Evolutionary conservation across 164 flowering plant genomes (phyloP), one percentile per base, ranked within the genome.

Genomic region (Nelumbo lutea): DNA sequence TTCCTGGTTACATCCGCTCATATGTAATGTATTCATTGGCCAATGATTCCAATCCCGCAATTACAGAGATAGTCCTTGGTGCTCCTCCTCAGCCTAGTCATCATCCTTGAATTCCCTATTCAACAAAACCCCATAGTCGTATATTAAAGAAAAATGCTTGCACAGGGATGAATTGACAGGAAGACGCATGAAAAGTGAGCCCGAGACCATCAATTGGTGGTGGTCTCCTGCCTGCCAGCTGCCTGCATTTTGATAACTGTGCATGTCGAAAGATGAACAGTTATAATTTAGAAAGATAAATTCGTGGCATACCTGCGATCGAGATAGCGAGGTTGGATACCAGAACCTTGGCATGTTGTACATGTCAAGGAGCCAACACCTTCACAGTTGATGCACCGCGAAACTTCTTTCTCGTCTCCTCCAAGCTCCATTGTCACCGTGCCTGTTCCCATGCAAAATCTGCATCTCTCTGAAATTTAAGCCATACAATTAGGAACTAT

Each of bases 311-410:
- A 91, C 98, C 98, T 95, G 68, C 96, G 96, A 74, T 95, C 98
- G 55, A 95, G 96, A 80, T 95, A 95, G 5, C 98, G 89, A 71
- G 98, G 97, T 81, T 95, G 98, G 73, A 95, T 90, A 6, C 98
- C 96, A 47, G 78, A 62, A 74, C 98, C 98, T 82, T 95, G 98
- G 71, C 98, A 95, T 14, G 98, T 95, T 7, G 98, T 95, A 86
- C 98, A 95, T 4, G 97, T 89, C 76, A 90, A 78, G 47, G 92
- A 78, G 56, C 98, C 98, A 46, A 46, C 87, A 38, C 96, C 96
- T 11, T 91, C 97, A 65, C 97, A 91, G 62, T 95, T 95, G 68
- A 95, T 90, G 83, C 98, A 95, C 10, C 74, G 51, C 1, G 98
- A 95, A 42, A 95, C 88, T 78, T 91, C 97, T 66, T 77, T 86